Conservation (phyloP, 345 rosid genomes). For the Hypericum perforatum region DNA sequence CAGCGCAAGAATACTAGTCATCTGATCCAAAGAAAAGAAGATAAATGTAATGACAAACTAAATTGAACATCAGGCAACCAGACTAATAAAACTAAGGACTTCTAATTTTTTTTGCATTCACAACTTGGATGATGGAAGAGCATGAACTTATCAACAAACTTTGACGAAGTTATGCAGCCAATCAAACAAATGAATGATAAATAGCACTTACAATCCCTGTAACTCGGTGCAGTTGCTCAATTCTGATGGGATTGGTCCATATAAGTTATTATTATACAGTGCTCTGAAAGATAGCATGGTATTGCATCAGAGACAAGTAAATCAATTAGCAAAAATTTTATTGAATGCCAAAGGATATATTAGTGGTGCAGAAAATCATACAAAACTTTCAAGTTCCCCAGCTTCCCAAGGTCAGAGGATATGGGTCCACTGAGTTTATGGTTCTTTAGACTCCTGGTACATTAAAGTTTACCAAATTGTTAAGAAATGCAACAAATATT, state of each 20-base stretch:
- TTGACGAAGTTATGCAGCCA: too few relatives aligned
- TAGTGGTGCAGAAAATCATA: slow-evolving; percentile 25
- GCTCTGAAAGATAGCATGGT: slow-evolving; percentile 28
- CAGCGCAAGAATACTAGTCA: slow-evolving; percentile 1
- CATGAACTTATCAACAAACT: too few relatives aligned
- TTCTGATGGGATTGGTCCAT: slow-evolving; percentile 76
- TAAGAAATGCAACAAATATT: too few relatives aligned
- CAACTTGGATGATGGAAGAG: too few relatives aligned
- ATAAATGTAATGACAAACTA: too few relatives aligned
- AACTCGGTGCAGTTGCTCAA: slow-evolving; percentile 79
- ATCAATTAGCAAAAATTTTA: too few relatives aligned
- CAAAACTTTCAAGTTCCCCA: slow-evolving; percentile 61
- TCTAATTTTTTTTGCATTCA: too few relatives aligned
- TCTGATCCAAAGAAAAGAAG: too few relatives aligned
- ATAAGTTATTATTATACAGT: slow-evolving; percentile 71
- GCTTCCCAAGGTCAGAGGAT: slow-evolving; percentile 78
- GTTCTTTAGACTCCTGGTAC: slow-evolving; percentile 65
- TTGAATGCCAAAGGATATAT: too few relatives aligned
- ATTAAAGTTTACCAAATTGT: background rate
- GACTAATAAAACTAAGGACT: too few relatives aligned
- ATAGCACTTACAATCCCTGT: slow-evolving; percentile 54
- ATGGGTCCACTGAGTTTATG: slow-evolving; percentile 73
- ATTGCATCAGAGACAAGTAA: too few relatives aligned
- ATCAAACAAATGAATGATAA: background rate
- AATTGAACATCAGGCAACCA: too few relatives aligned